Conservation (phyloP, 257 asterid genomes). For the Agastache rugosa region DNA sequence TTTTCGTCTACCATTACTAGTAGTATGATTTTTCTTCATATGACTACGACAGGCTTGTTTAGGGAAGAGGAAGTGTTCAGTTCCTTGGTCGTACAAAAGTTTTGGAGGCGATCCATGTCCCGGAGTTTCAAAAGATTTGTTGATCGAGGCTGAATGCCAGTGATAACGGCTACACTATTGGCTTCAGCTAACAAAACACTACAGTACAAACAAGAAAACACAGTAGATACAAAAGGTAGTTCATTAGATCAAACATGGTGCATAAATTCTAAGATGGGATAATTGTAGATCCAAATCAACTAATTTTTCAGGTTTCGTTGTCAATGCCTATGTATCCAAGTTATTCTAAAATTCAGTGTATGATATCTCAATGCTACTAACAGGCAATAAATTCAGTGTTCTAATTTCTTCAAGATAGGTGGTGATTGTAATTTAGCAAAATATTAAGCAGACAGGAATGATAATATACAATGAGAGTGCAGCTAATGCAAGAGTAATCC, state of each 20-base stretch:
- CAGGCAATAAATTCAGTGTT: too few species aligned
- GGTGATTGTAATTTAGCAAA: too few species aligned
- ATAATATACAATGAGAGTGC: too few species aligned
- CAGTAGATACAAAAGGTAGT: constrained; percentile 14
- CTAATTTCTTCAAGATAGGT: too few species aligned
- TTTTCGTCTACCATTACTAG: not conserved
- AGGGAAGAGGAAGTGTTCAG: constrained; percentile 57
- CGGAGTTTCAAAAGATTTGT: constrained; percentile 51
- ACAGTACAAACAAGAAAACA: constrained; percentile 20
- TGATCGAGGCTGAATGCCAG: constrained; percentile 62
- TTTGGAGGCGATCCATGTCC: constrained; percentile 72
- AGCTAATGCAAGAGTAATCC: too few species aligned
- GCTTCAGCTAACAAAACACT: constrained; percentile 18
- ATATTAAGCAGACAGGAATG: too few species aligned
- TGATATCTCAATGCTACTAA: too few species aligned
- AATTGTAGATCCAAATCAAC: not conserved
- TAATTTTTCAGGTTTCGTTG: not conserved
- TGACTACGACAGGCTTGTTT: constrained; percentile 57
- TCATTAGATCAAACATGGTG: constrained; percentile 7
- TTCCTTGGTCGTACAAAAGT: constrained; percentile 45
- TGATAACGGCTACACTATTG: constrained; percentile 20
- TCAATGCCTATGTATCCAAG: not conserved
- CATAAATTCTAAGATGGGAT: not conserved
- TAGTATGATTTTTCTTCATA: not conserved
- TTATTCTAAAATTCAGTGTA: not conserved